Conservation (phyloP, 441 rosid species). For the Flueggea neowawraea region DNA sequence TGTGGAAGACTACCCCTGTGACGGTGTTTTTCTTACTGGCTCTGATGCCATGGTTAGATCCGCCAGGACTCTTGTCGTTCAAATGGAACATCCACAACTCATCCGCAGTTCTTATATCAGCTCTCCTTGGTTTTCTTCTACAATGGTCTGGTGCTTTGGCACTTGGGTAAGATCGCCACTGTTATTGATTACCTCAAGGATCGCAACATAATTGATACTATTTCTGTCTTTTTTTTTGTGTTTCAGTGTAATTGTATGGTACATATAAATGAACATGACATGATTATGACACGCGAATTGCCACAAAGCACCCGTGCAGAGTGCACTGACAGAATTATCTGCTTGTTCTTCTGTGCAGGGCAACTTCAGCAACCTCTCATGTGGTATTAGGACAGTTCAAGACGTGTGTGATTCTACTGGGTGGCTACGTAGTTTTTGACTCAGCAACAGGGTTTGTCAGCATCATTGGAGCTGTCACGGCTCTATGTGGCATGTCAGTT, state of each 20-base stretch:
- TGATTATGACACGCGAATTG: too few species aligned
- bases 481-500: conserved; percentile 77
- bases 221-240: too few species aligned
- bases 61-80: conserved; percentile 76
- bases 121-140: conserved; percentile 86
- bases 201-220: too few species aligned
- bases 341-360: conserved; percentile 37
- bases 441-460: conserved; percentile 79
- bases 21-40: conserved; percentile 80
- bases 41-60: conserved; percentile 93
- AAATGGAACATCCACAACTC: conserved; percentile 74
- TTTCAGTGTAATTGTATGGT: too few species aligned
- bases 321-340: too few species aligned
- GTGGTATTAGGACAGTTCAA: conserved; percentile 95
- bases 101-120: conserved; percentile 61
- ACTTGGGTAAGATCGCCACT: conserved; percentile 55
- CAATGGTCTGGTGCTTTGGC: conserved; percentile 99
- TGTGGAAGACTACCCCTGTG: conserved; percentile 98
- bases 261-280: too few species aligned
- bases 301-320: too few species aligned
- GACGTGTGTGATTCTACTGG: conserved; percentile 80
- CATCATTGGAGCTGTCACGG: conserved; percentile 72
- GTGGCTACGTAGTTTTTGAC: conserved; percentile 62
- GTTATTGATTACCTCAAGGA: background rate
- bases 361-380: conserved; percentile 94